Percentiles rank a stretch among this genome's conserved stretches.
These are phyloP conservation scores for Didymella glomerata DNA, from an alignment of 2,329 filamentous ascomycete genomes.

Conservation along the genomic window DNA sequence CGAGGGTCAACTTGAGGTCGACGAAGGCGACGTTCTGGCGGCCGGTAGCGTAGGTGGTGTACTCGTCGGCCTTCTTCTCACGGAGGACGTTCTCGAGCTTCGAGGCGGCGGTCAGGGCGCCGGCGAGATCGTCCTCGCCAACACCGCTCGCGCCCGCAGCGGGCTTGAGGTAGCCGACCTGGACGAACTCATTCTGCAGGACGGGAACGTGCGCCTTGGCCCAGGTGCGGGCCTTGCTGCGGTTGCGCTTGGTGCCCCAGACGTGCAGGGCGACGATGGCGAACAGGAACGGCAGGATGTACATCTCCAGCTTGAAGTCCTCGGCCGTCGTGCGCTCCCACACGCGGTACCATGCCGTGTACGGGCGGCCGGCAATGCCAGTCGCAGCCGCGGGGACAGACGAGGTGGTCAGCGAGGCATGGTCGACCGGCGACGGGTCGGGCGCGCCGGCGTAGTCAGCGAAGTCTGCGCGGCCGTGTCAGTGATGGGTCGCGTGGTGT, in stretches of 20 bases:
- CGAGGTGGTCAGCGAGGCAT: conserved; percentile 54
- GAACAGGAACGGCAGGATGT: conserved; percentile 78
- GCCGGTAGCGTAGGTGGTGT: conserved; percentile 85
- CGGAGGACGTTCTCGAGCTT: conserved; percentile 72
- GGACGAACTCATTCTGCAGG: conserved; percentile 82
- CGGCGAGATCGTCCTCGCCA: conserved; percentile 49
- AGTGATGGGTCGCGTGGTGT: conserved; percentile 20
- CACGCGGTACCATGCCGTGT: conserved; percentile 95
- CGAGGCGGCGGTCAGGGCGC: conserved; percentile 52
- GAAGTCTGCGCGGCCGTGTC: conserved; percentile 71
- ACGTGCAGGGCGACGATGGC: conserved; percentile 81
- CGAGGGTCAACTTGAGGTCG: conserved; percentile 81
- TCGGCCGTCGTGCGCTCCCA: conserved; percentile 85
- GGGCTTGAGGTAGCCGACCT: conserved; percentile 76
- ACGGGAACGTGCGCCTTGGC: conserved; percentile 75
- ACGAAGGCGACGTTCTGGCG: conserved; percentile 92
- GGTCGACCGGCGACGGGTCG: conserved; percentile 65
- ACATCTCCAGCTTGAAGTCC: conserved; percentile 88
- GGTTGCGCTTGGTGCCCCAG: conserved; percentile 81
- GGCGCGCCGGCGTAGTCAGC: conserved; percentile 88
- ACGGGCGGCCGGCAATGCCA: conserved; percentile 65
- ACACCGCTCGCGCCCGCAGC: conserved; percentile 55
- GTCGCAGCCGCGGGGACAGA: conserved; percentile 43
- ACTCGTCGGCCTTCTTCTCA: conserved; percentile 90
- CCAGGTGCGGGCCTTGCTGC: conserved; percentile 81